These are phyloP conservation scores for Leptographium flavum DNA, from an alignment of 2,329 filamentous ascomycete genomes.

Conservation along the genomic window DNA sequence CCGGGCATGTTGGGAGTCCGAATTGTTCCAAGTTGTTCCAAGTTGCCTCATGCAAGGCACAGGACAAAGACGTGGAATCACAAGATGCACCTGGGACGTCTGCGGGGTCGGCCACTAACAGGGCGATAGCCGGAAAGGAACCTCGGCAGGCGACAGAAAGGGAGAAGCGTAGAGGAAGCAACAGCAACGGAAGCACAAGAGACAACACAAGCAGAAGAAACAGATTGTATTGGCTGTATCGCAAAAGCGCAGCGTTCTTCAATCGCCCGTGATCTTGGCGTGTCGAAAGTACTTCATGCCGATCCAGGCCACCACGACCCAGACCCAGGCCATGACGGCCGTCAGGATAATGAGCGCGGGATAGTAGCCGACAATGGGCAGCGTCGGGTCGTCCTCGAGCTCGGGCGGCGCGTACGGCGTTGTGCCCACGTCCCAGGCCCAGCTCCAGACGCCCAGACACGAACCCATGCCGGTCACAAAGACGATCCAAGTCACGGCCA, in stretches of 20 bases:
- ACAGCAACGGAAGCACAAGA: background rate
- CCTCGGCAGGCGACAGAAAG: background rate
- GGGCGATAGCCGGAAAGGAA: background rate
- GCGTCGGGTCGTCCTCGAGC: conserved; percentile 82
- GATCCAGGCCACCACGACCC: conserved; percentile 94
- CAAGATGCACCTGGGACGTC: background rate
- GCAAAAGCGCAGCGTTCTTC: too few relatives aligned
- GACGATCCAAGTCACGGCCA: conserved; percentile 83
- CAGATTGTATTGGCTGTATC: too few relatives aligned
- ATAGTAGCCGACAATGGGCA: conserved; percentile 96
- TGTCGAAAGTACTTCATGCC: conserved; percentile 99
- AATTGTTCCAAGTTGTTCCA: background rate
- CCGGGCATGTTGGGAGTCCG: background rate
- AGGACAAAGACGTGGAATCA: background rate
- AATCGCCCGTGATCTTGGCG: conserved; percentile 69
- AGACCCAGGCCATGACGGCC: conserved; percentile 95
- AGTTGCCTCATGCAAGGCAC: background rate
- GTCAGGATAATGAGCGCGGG: conserved; percentile 87
- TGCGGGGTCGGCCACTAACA: background rate
- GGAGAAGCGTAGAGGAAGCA: background rate
- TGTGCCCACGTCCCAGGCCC: conserved; percentile 97
- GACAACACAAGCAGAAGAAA: too few relatives aligned
- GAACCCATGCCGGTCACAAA: conserved; percentile 96
- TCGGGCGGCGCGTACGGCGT: conserved; percentile 92
- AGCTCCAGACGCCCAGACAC: conserved; percentile 89